A percentile compares a stretch with the other conserved stretches of the same genome.
These are phyloP conservation scores for Cladorrhinum sp. DNA, from an alignment of 2,329 filamentous ascomycete genomes.

Conservation along the genomic window DNA sequence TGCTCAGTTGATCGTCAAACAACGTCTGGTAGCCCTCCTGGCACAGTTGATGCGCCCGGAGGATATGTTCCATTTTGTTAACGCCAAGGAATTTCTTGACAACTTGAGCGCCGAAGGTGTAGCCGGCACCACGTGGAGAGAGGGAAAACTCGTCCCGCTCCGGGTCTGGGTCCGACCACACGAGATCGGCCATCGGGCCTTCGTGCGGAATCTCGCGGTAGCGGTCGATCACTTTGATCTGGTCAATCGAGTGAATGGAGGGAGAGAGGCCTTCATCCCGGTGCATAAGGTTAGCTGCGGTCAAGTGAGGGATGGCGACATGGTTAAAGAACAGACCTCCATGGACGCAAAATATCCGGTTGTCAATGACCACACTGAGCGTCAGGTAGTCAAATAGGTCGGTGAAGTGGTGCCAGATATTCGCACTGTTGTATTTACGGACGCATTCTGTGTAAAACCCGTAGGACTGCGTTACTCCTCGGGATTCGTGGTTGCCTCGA, in stretches of 20 bases:
- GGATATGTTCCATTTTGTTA: slow-evolving; percentile 95
- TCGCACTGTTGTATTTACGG: slow-evolving; percentile 96
- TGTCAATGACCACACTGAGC: slow-evolving; percentile 94
- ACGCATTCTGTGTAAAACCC: slow-evolving; percentile 99
- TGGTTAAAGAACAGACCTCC: slow-evolving; percentile 57
- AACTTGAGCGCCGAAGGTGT: slow-evolving; percentile 96
- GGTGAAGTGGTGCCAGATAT: slow-evolving; percentile 99
- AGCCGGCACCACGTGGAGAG: slow-evolving; percentile 88
- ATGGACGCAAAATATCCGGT: slow-evolving; percentile 98
- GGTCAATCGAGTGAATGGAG: slow-evolving; percentile 95
- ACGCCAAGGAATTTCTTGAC: slow-evolving; percentile 98
- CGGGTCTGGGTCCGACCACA: slow-evolving; percentile 98
- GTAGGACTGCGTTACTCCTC: slow-evolving; percentile 97
- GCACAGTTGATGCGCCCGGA: slow-evolving; percentile 96
- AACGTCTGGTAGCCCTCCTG: slow-evolving; percentile 97
- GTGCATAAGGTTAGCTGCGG: not conserved
- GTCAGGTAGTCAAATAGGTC: slow-evolving; percentile 99
- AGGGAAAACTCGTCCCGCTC: slow-evolving; percentile 96
- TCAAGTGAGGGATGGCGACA: not conserved
- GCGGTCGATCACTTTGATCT: slow-evolving; percentile 99
- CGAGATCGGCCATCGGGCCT: slow-evolving; percentile 97
- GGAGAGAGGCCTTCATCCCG: slow-evolving; percentile 64
- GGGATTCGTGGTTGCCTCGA: slow-evolving; percentile 95
- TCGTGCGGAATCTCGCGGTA: slow-evolving; percentile 99
- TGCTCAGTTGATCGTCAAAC: slow-evolving; percentile 91